Evolutionary conservation across 2,329 filamentous ascomycete genomes (phyloP).

Genomic region (Lachnellula subtilissima): DNA sequence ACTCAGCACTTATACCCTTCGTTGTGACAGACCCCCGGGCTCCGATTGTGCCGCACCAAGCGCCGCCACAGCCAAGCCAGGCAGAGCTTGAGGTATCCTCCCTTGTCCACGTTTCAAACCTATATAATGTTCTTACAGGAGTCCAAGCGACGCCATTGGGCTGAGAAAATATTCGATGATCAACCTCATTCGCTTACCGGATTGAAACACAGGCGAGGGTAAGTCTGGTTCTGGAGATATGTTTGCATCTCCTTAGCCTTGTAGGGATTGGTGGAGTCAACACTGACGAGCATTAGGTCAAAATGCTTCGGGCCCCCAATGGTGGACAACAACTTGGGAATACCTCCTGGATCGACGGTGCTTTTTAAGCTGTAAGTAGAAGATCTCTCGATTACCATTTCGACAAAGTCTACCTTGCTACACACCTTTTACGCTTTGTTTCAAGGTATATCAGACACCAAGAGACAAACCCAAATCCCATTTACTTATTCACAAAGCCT

Average conservation of each 20-base stretch:
- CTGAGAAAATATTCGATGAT: conserved; percentile 54
- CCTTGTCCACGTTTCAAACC: not conserved
- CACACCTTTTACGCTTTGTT: not conserved
- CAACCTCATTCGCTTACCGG: conserved; percentile 46
- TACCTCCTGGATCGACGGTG: conserved; percentile 45
- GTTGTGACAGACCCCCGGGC: conserved; percentile 20
- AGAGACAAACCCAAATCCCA: no score
- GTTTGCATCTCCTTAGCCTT: conserved; percentile 11
- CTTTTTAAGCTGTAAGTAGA: conserved; percentile 49
- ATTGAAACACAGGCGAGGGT: conserved; percentile 40
- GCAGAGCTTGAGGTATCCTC: conserved; percentile 25
- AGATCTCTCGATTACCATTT: no score
- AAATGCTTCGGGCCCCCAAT: conserved; percentile 43
- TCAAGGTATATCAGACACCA: no score
- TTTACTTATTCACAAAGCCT: no score
- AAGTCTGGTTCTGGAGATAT: conserved; percentile 16
- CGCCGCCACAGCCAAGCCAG: conserved; percentile 15
- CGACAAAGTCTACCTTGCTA: not conserved
- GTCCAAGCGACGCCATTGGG: conserved; percentile 51
- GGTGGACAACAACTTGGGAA: conserved; percentile 39
- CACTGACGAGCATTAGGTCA: conserved; percentile 35
- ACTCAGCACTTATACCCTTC: conserved; percentile 19
- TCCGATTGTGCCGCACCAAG: conserved; percentile 15
- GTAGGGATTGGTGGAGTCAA: not conserved
- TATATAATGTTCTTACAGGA: conserved; percentile 12